phyloP scores from a whole-genome alignment of 257 asterid species.

The Anisodus tanguticus region DNA sequence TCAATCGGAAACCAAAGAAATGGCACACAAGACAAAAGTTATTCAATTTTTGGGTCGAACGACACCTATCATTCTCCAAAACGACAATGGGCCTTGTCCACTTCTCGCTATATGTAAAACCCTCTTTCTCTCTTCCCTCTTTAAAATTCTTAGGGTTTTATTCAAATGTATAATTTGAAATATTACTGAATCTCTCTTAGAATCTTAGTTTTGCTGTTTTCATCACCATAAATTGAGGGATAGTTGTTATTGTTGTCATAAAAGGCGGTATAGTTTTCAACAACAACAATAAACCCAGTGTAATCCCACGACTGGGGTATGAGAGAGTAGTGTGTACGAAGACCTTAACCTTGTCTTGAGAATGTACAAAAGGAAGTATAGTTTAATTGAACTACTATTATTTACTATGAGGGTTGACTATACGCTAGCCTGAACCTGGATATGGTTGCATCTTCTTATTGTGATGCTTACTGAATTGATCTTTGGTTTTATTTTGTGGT shows the following conservation, averaged over 20 bases:
- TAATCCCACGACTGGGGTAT: too few relatives aligned
- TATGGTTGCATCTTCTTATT: not conserved
- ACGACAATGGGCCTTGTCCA: constrained; percentile 98
- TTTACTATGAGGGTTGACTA: not conserved
- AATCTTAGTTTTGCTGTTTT: not conserved
- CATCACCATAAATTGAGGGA: not conserved
- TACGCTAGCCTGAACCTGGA: not conserved
- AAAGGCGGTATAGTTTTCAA: not conserved
- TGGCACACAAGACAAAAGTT: constrained; percentile 71
- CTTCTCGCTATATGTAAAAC: constrained; percentile 88
- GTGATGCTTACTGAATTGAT: not conserved
- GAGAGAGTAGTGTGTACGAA: too few relatives aligned
- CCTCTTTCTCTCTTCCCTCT: constrained; percentile 12
- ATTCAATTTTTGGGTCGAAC: constrained; percentile 84
- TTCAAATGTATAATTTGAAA: constrained; percentile 10
- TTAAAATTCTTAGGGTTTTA: constrained; percentile 41
- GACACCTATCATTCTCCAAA: constrained; percentile 82
- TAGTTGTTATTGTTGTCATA: not conserved
- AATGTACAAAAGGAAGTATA: too few relatives aligned
- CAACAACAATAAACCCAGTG: too few relatives aligned
- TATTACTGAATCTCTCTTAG: not conserved
- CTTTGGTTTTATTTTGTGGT: not conserved
- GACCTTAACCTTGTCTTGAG: too few relatives aligned
- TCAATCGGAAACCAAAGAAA: constrained; percentile 46
- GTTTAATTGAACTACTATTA: too few relatives aligned